Evolutionary conservation across 2,329 filamentous ascomycete genomes (phyloP), one percentile per base, ranked within the genome.

Genomic region (Botrytis cinerea): DNA sequence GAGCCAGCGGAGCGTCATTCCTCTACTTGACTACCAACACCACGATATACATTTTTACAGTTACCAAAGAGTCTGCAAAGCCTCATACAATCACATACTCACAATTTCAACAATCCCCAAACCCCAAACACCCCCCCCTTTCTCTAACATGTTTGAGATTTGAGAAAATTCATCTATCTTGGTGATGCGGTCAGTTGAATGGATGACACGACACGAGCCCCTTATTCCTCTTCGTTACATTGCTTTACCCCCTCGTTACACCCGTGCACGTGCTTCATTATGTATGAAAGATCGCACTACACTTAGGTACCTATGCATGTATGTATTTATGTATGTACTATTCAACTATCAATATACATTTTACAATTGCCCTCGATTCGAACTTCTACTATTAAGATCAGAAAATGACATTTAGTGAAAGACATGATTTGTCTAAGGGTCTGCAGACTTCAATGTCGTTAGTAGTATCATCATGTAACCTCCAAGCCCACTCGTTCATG

Each of bases 271-370:
- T 64, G 62, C 62, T 46, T 22, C 10, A 10, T 16, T 14, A 25
- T 12, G 4, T 32, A 10, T 46, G 18, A 10, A 35, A 1, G 40
- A 25, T 16, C 25, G n/a, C 18, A 57, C 16, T 4, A 57, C 51
- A 54, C 12, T 1, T 5, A 51, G 12, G 5, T 51, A 38, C 7
- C 1, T 22, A 25, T 51, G 4, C 18, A 57, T 57, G 7, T 18
- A 28, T 28, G 28, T 28, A 57, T 57, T 3, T 18, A 28, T 28
- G 28, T 28, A 57, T 57, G 3, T 9, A 28, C 1, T n/a, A 28
- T 9, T n/a, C 12, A 0, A 28, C 0, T 9, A 7, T 1, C 14
- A 28, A 28, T 57, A 1, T 57, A 28, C 0, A 16, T 16, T 54
- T 0, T 3, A 54, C 7, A 1, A 16, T n/a, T 8, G 0, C 16